phyloP scores from a whole-genome alignment of 164 flowering plant species.

The Magnolia officinalis region DNA sequence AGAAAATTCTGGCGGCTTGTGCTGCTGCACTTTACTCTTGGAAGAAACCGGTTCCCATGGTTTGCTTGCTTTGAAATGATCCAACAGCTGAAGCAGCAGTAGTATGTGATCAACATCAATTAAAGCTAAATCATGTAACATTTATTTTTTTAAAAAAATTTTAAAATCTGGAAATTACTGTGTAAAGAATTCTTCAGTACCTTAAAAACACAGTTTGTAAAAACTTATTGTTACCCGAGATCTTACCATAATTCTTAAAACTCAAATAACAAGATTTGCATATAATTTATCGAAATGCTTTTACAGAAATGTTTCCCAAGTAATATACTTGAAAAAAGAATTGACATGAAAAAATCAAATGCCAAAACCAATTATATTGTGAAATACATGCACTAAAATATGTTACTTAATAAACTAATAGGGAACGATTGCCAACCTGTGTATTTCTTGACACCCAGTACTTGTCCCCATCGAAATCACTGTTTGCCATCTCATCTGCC shows the following conservation, averaged over 20 bases:
- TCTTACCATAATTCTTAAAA: neutral
- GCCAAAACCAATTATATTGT: too few species aligned
- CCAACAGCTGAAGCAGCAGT: constrained; percentile 34
- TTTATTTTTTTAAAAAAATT: too few species aligned
- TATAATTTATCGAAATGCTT: too few species aligned
- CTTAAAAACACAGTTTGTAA: neutral
- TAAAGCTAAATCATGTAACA: neutral
- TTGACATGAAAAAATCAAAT: too few species aligned
- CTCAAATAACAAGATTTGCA: neutral
- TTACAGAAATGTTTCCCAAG: too few species aligned
- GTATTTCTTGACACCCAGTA: constrained; percentile 76
- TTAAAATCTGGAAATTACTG: neutral
- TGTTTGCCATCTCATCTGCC: constrained; percentile 79
- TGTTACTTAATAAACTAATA: neutral
- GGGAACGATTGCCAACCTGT: constrained; percentile 36
- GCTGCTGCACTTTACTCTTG: neutral
- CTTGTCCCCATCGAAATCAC: constrained; percentile 90
- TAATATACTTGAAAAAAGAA: neutral
- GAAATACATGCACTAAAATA: neutral
- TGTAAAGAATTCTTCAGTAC: neutral
- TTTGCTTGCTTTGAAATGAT: constrained; percentile 30
- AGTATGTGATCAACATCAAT: neutral
- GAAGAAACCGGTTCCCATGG: constrained; percentile 38
- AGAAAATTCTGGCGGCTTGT: constrained; percentile 33
- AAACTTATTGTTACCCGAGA: neutral